Conservation (phyloP, 1,139 yeast species). For the Zygosaccharomyces pseudobailii region DNA sequence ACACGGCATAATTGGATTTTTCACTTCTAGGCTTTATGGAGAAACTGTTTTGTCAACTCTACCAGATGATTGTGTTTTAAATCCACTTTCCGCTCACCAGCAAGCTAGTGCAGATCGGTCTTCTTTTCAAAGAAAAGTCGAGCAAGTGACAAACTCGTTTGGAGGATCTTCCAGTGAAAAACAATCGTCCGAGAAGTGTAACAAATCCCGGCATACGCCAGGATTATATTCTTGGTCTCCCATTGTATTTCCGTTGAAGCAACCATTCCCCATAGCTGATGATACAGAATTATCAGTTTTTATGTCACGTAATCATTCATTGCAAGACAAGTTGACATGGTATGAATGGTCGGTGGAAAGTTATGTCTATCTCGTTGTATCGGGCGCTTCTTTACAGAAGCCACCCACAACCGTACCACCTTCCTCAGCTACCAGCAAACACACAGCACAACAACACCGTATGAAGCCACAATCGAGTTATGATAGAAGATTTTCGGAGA, state of each 20-base stretch:
- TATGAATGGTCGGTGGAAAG: slow-evolving; percentile 68
- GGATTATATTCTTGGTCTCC: slow-evolving; percentile 69
- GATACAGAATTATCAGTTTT: slow-evolving; percentile 49
- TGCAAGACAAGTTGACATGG: slow-evolving; percentile 47
- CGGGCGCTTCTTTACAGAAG: slow-evolving; percentile 20
- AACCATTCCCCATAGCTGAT: slow-evolving; percentile 48
- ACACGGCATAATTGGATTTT: slow-evolving; percentile 74
- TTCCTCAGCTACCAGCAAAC: neutral
- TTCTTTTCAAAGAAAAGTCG: neutral
- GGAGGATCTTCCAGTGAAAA: slow-evolving; percentile 1
- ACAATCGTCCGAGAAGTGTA: slow-evolving; percentile 10
- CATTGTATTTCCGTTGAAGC: slow-evolving; percentile 60
- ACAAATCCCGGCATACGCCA: slow-evolving; percentile 43
- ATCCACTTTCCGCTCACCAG: slow-evolving; percentile 5
- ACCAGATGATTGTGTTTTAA: slow-evolving; percentile 38
- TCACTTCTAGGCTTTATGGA: slow-evolving; percentile 60
- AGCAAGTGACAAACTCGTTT: neutral
- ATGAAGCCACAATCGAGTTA: slow-evolving; percentile 1
- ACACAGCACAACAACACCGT: neutral
- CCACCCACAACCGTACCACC: neutral
- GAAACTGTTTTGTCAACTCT: slow-evolving; percentile 52
- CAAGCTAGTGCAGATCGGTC: neutral
- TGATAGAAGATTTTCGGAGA: slow-evolving; percentile 1
- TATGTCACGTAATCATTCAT: slow-evolving; percentile 36
- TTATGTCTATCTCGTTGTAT: slow-evolving; percentile 40